phyloP scores from a whole-genome alignment of 805 yeast species.

The Metschnikowia bowlesiae region DNA sequence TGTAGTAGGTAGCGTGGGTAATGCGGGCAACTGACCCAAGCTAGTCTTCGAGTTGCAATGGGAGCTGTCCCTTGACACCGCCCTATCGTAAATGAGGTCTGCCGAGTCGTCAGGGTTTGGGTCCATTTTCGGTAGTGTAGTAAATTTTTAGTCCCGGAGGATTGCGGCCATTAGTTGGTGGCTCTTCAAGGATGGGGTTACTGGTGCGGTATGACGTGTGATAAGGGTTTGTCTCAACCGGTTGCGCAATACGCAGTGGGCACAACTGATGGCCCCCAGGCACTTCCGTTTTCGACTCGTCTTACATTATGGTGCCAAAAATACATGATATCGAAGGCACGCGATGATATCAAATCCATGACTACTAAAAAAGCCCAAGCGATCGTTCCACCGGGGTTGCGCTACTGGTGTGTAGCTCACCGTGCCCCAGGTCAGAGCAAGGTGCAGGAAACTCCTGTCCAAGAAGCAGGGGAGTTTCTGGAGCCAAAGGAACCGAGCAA shows the following conservation, averaged over 20 bases:
- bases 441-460: neutral
- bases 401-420: neutral
- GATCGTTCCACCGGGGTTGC: neutral
- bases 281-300: neutral
- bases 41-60: conserved; percentile 10
- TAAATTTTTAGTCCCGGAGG: neutral
- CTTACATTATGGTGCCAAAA: too few species aligned
- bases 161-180: neutral
- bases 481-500: neutral
- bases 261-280: neutral
- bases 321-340: too few species aligned
- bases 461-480: too few species aligned
- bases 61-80: conserved; percentile 8
- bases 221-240: neutral
- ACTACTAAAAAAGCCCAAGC: too few species aligned
- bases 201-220: neutral
- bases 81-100: neutral
- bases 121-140: neutral
- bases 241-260: conserved; percentile 1
- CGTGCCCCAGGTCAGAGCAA: neutral
- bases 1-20: conserved; percentile 9
- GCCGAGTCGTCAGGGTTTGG: neutral
- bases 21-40: conserved; percentile 12
- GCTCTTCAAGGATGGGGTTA: neutral
- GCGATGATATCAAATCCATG: too few species aligned